These are phyloP conservation scores for Aspergillus sp. DNA, from an alignment of 2,329 filamentous ascomycete species.

Conservation along the genomic window DNA sequence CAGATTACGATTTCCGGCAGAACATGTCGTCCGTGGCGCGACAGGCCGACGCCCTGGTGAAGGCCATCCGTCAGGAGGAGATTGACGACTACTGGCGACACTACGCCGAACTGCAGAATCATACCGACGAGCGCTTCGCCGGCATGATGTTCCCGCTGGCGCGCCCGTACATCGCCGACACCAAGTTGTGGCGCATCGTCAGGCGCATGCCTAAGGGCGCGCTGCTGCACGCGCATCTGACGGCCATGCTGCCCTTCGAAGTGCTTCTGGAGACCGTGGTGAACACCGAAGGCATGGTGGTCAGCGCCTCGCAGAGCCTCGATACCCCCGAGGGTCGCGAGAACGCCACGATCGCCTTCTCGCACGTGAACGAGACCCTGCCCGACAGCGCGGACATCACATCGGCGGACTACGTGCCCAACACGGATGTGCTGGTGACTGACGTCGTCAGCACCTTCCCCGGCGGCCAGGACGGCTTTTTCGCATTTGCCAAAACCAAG, in stretches of 20 bases:
- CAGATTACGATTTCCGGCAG: conserved; percentile 25
- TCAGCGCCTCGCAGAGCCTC: conserved; percentile 59
- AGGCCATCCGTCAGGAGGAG: conserved; percentile 34
- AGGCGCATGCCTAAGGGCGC: conserved; percentile 79
- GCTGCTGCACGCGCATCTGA: conserved; percentile 70
- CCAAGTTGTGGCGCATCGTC: conserved; percentile 81
- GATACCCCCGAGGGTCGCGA: conserved; percentile 51
- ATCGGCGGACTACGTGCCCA: conserved; percentile 59
- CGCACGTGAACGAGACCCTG: conserved; percentile 51
- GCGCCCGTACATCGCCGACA: conserved; percentile 78
- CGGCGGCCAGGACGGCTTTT: conserved; percentile 67
- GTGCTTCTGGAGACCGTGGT: conserved; percentile 71
- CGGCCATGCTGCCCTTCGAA: conserved; percentile 83
- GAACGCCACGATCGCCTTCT: conserved; percentile 60
- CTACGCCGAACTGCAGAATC: conserved; percentile 7
- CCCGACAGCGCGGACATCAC: conserved; percentile 57
- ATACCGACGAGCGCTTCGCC: conserved; percentile 44
- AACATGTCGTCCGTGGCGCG: conserved; percentile 70
- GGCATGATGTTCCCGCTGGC: conserved; percentile 92
- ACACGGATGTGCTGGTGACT: conserved; percentile 56
- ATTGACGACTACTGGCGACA: conserved; percentile 21
- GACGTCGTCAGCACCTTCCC: conserved; percentile 71
- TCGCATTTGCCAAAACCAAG: conserved; percentile 70
- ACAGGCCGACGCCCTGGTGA: conserved; percentile 61
- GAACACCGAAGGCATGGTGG: conserved; percentile 67